Base-by-base conservation (phyloP, 805 yeast genomes). In the Candida silvatica region DNA sequence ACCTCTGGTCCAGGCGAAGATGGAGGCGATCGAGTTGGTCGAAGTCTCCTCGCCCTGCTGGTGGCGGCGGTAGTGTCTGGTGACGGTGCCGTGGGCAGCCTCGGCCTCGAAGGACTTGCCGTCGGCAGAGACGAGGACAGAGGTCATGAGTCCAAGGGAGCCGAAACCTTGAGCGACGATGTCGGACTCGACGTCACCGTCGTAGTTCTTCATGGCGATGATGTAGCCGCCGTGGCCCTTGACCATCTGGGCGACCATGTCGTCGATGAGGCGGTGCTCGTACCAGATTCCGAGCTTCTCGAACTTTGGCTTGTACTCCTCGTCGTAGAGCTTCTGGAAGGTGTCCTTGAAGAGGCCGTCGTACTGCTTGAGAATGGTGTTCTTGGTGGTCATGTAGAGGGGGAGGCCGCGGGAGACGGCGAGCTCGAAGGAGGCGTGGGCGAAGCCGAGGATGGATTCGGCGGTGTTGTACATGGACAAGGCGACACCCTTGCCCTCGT, bases 81-180 rank as follows among this genome's bases (percentile, higher is more conserved):
- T 90, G 49, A 90, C 97, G 11, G 97, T 90, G 38, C 97, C 97
- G 59, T 90, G 97, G n/a, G 97, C 97, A 40, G 97, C 97, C 69
- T 90, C 97, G 37, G 87, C 68, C 68, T 90, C 97, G 59, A 85
- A 88, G 11, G 95, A 80, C 67, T 83, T 84, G 18, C 97, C 97
- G 61, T 90, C 97, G 34, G 97, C 94, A n/a, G 97, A 78, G 54
- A 87, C 76, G 48, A 90, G 73, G n/a, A 86, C 95, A 3, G 97
- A 90, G 22, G 97, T 87, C 97, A 90, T 90, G 49, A 90, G 72
- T 29, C 97, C 97, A 46, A 90, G 70, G 15, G 97, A 88, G 26
- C 97, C 97, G 51, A 90, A 90, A 26, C 97, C 97, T 65, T 90
- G 97, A 20, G 97, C 97, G 38, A 90, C 96, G 53, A 90, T 82